phyloP scores from a whole-genome alignment of 768 basidiomycete genomes.

The Rubroboletus pulcherrimus region DNA sequence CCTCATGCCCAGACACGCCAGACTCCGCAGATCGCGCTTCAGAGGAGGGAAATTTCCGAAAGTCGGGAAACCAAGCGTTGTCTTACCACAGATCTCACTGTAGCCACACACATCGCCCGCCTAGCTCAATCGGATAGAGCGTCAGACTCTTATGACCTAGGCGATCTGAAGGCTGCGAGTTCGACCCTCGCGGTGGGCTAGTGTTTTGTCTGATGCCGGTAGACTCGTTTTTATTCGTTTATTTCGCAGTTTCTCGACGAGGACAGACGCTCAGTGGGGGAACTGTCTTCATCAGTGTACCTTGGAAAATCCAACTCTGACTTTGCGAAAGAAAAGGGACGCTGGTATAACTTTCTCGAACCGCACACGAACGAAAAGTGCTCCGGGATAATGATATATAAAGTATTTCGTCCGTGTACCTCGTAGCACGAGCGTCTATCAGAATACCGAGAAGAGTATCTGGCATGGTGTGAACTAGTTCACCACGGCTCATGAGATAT shows the following conservation, averaged over 20 bases:
- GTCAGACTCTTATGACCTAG: constrained; percentile 55
- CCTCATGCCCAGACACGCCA: not conserved
- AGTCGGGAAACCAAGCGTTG: not conserved
- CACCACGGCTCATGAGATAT: constrained; percentile 8
- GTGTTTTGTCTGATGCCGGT: constrained; percentile 11
- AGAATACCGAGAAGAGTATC: not conserved
- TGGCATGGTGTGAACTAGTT: constrained; percentile 3
- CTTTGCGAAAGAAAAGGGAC: not conserved
- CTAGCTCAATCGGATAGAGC: constrained; percentile 69
- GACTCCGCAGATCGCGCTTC: not conserved
- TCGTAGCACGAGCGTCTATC: constrained; percentile 7
- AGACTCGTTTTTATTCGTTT: not conserved
- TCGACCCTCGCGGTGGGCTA: constrained; percentile 65
- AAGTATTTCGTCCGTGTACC: constrained; percentile 14
- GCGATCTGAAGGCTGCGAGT: constrained; percentile 61
- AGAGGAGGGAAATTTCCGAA: not conserved
- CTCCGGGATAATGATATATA: constrained; percentile 22
- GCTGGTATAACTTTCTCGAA: not conserved
- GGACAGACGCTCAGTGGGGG: not conserved
- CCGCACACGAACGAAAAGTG: not conserved
- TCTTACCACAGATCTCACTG: too few species aligned
- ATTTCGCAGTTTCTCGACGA: not conserved
- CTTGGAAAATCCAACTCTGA: not conserved
- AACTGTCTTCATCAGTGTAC: not conserved
- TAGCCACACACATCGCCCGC: constrained; percentile 35